These are phyloP conservation scores for Diaporthe humulicola DNA, from an alignment of 2,329 filamentous ascomycete genomes.

Conservation along the genomic window DNA sequence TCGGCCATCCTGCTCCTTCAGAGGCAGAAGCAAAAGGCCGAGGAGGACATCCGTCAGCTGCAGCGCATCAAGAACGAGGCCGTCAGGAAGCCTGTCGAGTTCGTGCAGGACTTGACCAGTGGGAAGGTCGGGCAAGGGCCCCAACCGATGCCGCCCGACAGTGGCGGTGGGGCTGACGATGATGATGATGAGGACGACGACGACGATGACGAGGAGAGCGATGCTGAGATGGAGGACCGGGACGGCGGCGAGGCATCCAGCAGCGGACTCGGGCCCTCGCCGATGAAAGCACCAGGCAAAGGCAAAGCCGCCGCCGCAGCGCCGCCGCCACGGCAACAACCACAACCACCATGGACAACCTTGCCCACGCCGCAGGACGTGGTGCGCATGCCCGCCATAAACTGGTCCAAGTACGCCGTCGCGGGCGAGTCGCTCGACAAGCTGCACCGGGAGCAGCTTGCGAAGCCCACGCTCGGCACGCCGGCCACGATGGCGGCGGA, in stretches of 20 bases:
- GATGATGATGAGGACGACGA: conserved; percentile 45
- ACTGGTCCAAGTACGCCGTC: conserved; percentile 96
- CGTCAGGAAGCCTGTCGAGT: conserved; percentile 77
- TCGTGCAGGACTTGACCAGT: conserved; percentile 75
- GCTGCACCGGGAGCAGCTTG: conserved; percentile 84
- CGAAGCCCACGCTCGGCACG: conserved; percentile 70
- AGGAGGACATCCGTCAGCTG: conserved; percentile 80
- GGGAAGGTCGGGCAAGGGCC: conserved; percentile 65
- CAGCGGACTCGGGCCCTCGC: conserved; percentile 34
- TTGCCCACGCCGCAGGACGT: conserved; percentile 86
- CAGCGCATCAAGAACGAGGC: conserved; percentile 79
- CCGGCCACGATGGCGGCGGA: conserved; percentile 57
- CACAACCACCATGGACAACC: conserved; percentile 64
- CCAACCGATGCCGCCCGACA: conserved; percentile 48
- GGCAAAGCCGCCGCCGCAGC: conserved; percentile 43
- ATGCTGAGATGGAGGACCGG: conserved; percentile 42
- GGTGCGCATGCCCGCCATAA: conserved; percentile 88
- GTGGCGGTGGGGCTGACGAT: conserved; percentile 50
- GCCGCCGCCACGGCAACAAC: conserved; percentile 39
- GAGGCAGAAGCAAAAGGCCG: conserved; percentile 84
- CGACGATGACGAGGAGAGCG: conserved; percentile 49
- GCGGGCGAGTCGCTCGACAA: conserved; percentile 87
- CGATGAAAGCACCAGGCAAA: conserved; percentile 38
- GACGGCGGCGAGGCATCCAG: conserved; percentile 18
- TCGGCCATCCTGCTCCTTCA: conserved; percentile 90